A percentile compares a stretch with the other conserved stretches of the same genome.
Evolutionary conservation across 2,329 filamentous ascomycete species (phyloP).

Genomic region (Aspergillus calidoustus): DNA sequence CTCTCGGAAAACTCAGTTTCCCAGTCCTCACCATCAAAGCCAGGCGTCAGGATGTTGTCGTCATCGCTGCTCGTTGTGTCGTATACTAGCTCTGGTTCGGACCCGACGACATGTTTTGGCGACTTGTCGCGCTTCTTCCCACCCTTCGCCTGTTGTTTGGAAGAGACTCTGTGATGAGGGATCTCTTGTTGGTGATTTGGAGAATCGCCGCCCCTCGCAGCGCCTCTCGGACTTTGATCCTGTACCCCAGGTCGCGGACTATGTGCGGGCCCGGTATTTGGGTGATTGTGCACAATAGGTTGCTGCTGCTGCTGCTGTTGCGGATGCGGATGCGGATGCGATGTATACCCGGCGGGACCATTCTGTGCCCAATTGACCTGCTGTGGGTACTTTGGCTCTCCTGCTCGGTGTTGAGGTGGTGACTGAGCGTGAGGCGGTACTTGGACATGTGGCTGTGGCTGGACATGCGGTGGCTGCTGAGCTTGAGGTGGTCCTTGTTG

Average conservation of each 20-base stretch:
- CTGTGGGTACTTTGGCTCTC: slow-evolving; percentile 7
- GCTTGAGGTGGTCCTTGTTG: slow-evolving; percentile 5
- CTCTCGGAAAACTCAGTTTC: slow-evolving; percentile 33
- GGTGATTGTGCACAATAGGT: slow-evolving; percentile 4
- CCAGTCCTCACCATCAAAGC: slow-evolving; percentile 32
- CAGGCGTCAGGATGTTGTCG: slow-evolving; percentile 32
- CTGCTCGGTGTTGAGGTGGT: slow-evolving; percentile 12
- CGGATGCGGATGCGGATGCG: not conserved
- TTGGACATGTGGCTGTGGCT: slow-evolving; percentile 1
- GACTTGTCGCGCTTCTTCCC: slow-evolving; percentile 9
- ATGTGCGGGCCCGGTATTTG: not conserved
- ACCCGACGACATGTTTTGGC: slow-evolving; percentile 5
- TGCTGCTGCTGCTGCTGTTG: not conserved
- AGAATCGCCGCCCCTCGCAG: not conserved
- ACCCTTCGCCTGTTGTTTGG: not conserved
- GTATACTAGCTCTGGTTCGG: slow-evolving; percentile 22
- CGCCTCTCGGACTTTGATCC: slow-evolving; percentile 2
- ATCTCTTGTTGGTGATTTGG: slow-evolving; percentile 10
- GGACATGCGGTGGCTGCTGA: slow-evolving; percentile 1
- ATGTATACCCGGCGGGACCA: not conserved
- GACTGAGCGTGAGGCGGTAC: not conserved
- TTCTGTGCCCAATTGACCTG: slow-evolving; percentile 15
- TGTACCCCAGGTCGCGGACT: slow-evolving; percentile 8
- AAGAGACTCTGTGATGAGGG: not conserved
- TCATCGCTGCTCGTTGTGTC: slow-evolving; percentile 34